Percentiles rank a stretch among this genome's conserved stretches.
phyloP scores from a whole-genome alignment of 2,329 filamentous ascomycete species.

The Colletotrichum lindemuthianum region DNA sequence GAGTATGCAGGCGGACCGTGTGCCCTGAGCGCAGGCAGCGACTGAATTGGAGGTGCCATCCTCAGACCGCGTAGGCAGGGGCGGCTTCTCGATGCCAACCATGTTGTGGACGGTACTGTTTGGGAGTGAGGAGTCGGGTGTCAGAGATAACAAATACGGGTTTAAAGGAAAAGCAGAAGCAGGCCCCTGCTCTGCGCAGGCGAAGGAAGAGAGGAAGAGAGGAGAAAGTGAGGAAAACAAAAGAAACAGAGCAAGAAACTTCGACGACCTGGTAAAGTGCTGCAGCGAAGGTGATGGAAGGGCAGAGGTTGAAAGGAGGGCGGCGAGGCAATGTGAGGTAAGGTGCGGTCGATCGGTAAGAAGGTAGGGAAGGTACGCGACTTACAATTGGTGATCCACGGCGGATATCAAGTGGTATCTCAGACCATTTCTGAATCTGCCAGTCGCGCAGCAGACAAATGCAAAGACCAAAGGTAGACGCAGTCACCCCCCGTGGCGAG shows the following conservation, averaged over 20 bases:
- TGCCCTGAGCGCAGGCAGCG: conserved; percentile 27
- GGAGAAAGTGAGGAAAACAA: conserved; percentile 12
- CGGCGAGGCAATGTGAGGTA: neutral
- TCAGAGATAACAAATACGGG: conserved; percentile 30
- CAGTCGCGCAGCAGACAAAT: conserved; percentile 4
- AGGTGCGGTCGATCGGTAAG: neutral
- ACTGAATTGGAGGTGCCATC: conserved; percentile 13
- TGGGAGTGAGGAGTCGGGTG: conserved; percentile 26
- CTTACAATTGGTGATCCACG: conserved; percentile 32
- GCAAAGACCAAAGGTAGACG: conserved; percentile 17
- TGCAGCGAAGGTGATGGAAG: conserved; percentile 10
- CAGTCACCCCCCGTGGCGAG: conserved; percentile 33
- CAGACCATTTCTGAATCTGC: conserved; percentile 34
- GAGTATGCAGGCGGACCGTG: conserved; percentile 47
- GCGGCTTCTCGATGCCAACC: conserved; percentile 46
- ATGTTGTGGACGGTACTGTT: conserved; percentile 43
- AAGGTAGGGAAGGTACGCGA: neutral
- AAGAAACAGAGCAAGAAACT: conserved; percentile 12
- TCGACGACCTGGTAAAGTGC: conserved; percentile 9
- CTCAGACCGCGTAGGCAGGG: conserved; percentile 26
- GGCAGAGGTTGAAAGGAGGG: neutral
- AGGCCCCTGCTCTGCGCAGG: conserved; percentile 18
- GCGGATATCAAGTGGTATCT: conserved; percentile 22
- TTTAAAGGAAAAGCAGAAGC: conserved; percentile 14
- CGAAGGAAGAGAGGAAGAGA: conserved; percentile 16